Evolutionary conservation across 2,329 filamentous ascomycete genomes (phyloP), one percentile per base, ranked within the genome.

Genomic region (Emmonsiellopsis sp.): DNA sequence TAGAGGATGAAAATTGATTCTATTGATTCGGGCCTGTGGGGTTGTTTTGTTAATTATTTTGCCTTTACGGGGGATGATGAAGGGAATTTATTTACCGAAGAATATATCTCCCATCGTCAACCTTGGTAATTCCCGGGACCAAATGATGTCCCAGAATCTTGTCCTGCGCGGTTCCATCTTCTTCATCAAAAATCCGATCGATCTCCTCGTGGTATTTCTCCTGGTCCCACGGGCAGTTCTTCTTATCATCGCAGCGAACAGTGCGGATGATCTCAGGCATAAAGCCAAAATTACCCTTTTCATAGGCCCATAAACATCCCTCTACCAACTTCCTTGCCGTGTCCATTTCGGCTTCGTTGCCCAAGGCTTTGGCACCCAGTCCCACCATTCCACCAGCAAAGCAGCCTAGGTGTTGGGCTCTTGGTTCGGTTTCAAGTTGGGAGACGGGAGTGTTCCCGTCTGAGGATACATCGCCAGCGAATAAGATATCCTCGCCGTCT

Each of bases 1-100:
- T 93, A 93, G 76, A 93, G 85, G 72, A 91, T 87, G 79, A 89
- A 94, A 8, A 94, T 84, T 0, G 85, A 89, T 64, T 94, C 89
- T 61, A 94, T 90, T 1, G 87, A 87, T 73, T 94, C 89, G 26
- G 44, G 38, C 9, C 31, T 43, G 53, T n/a, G 52, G 45, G 31
- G 13, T 15, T 11, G 15, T n/a, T 15, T 32, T 11, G 46, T 16
- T 8, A 49, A 49, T 34, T 34, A 35, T 32, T 26, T 37, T 34
- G 15, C 38, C 1, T 13, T 41, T n/a, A 26, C 13, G 11, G 11
- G 20, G 16, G 13, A 16, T 26, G 20, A 31, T 15, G 26, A 16
- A 31, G 31, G 8, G 13, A 7, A 26, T 11, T 51, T 31, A 38
- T 11, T 8, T 15, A 44, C 41, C 41, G 10, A 15, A 44, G 41